These are phyloP conservation scores for Nakaseomyces sp. DNA, from an alignment of 1,139 yeast genomes.

Conservation along the genomic window DNA sequence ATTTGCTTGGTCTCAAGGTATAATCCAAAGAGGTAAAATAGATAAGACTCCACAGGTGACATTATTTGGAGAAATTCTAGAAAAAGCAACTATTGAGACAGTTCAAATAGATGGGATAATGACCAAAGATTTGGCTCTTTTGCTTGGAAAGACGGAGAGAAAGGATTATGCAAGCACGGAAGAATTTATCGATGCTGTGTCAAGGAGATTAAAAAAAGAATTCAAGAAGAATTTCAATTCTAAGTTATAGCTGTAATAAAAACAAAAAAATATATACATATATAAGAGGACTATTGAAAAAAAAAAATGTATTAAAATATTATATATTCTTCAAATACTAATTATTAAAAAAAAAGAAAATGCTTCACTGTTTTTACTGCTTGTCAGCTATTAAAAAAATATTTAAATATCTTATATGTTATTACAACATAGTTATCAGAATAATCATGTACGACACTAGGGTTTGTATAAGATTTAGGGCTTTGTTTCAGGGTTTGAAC, in stretches of 20 bases:
- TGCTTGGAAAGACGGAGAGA: slow-evolving; percentile 78
- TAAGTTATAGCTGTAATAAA: neutral
- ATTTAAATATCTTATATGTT: too few relatives aligned
- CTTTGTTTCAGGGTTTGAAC: neutral
- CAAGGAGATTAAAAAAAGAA: slow-evolving; percentile 36
- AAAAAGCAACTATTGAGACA: slow-evolving; percentile 76
- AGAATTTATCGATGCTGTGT: slow-evolving; percentile 83
- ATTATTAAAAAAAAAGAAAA: too few relatives aligned
- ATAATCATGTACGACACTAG: neutral
- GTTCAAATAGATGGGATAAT: slow-evolving; percentile 77
- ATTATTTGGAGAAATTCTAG: slow-evolving; percentile 67
- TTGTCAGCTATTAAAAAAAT: neutral
- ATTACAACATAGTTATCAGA: neutral
- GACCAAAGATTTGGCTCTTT: slow-evolving; percentile 93
- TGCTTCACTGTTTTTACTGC: too few relatives aligned
- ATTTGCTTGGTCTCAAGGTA: slow-evolving; percentile 93
- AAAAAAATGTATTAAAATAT: too few relatives aligned
- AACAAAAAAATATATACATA: neutral
- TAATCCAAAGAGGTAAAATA: slow-evolving; percentile 81
- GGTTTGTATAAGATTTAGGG: neutral
- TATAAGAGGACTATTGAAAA: neutral
- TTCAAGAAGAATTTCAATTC: slow-evolving; percentile 7
- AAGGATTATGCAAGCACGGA: slow-evolving; percentile 76
- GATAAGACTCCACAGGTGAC: slow-evolving; percentile 80
- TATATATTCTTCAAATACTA: neutral